Conservation (phyloP, 2,329 filamentous ascomycete species). For the Clonostachys solani region DNA sequence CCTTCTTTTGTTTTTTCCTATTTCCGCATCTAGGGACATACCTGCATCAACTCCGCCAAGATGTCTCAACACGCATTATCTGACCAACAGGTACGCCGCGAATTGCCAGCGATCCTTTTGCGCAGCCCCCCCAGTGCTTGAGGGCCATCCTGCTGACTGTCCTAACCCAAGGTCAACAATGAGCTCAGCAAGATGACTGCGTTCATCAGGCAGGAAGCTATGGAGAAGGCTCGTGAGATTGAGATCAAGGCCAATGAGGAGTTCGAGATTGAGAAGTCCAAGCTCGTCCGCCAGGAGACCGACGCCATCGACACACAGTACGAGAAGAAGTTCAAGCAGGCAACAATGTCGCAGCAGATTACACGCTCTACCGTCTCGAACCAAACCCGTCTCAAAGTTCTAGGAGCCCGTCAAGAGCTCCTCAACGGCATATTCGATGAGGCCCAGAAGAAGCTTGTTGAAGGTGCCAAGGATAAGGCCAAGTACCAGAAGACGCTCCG, state of each 20-base stretch:
- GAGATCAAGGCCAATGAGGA: slow-evolving; percentile 98
- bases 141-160: not conserved
- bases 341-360: slow-evolving; percentile 98
- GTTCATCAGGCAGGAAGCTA: slow-evolving; percentile 98
- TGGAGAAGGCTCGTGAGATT: slow-evolving; percentile 96
- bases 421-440: slow-evolving; percentile 86
- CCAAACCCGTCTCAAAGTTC: slow-evolving; percentile 87
- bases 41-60: slow-evolving; percentile 34
- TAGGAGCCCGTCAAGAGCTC: slow-evolving; percentile 83
- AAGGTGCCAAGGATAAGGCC: slow-evolving; percentile 60
- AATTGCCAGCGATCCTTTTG: not conserved
- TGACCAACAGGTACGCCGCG: slow-evolving; percentile 78
- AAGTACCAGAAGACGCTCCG: slow-evolving; percentile 76
- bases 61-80: slow-evolving; percentile 98
- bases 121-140: too few species aligned
- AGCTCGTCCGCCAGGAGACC: slow-evolving; percentile 94
- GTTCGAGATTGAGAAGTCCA: slow-evolving; percentile 98
- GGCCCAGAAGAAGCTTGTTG: slow-evolving; percentile 66
- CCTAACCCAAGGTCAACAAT: slow-evolving; percentile 70
- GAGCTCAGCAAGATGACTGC: slow-evolving; percentile 99
- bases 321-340: slow-evolving; percentile 99
- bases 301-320: slow-evolving; percentile 87
- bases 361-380: slow-evolving; percentile 94
- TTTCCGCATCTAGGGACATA: too few species aligned
- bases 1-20: slow-evolving; percentile 4